Conservation (phyloP, 441 rosid genomes). For the Adansonia madagascariensis region DNA sequence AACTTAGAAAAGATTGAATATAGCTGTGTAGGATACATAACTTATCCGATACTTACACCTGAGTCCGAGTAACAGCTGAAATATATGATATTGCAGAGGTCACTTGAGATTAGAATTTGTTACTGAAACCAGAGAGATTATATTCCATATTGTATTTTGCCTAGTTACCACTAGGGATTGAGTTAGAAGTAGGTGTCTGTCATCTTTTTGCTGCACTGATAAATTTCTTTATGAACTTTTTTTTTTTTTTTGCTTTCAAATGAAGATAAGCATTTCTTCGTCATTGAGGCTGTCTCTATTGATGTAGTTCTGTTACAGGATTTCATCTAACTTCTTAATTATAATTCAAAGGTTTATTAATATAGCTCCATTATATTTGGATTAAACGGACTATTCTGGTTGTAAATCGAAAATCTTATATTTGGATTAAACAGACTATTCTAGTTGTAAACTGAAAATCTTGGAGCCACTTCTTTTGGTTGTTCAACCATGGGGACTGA, state of each 20-base stretch:
- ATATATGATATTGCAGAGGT: neutral
- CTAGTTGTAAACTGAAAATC: neutral
- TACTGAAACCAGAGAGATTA: neutral
- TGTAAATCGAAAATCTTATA: neutral
- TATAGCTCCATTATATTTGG: neutral
- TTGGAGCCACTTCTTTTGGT: neutral
- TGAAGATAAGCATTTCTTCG: neutral
- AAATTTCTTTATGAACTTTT: neutral
- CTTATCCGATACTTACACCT: too few relatives aligned
- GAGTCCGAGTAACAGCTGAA: too few relatives aligned
- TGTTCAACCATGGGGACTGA: neutral
- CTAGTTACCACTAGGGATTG: neutral
- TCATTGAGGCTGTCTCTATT: neutral
- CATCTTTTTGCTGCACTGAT: neutral
- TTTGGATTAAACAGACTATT: neutral
- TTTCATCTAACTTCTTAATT: neutral
- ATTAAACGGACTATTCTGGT: neutral
- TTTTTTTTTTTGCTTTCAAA: neutral
- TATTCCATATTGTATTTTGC: neutral
- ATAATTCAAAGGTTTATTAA: slow-evolving; percentile 9
- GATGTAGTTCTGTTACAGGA: neutral
- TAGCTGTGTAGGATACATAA: too few relatives aligned
- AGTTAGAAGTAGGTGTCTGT: neutral
- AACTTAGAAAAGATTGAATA: too few relatives aligned
- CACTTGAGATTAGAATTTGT: neutral